Conservation (phyloP, 176 grass and related monocot genomes). For the Triticum dicoccoides region DNA sequence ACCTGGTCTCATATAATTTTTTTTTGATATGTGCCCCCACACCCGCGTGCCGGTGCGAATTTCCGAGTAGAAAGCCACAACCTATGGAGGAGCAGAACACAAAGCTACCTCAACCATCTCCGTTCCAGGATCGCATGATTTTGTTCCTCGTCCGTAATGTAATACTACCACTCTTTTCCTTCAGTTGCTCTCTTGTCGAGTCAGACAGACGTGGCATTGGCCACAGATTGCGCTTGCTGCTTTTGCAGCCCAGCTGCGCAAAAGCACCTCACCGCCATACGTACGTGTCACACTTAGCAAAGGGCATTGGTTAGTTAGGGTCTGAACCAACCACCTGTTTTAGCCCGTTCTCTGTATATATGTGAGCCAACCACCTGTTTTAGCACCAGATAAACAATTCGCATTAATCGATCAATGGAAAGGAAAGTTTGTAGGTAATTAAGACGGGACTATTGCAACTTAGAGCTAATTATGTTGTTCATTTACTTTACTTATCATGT, state of each 20-base stretch:
- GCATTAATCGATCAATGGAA: background rate
- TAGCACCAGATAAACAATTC: background rate
- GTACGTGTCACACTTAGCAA: conserved; percentile 22
- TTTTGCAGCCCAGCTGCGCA: conserved; percentile 19
- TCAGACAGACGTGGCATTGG: conserved; percentile 25
- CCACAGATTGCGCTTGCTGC: conserved; percentile 1
- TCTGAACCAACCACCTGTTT: conserved; percentile 6
- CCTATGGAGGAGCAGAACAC: background rate
- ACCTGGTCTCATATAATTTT: too few relatives aligned
- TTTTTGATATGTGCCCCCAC: too few relatives aligned
- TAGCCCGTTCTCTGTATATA: background rate
- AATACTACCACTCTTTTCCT: background rate
- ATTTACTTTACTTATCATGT: too few relatives aligned
- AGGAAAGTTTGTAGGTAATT: background rate
- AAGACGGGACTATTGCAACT: too few relatives aligned
- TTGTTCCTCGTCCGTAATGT: background rate
- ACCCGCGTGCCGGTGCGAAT: too few relatives aligned
- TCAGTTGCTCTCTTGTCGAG: conserved; percentile 9
- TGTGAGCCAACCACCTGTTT: background rate
- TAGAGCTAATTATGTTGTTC: too few relatives aligned
- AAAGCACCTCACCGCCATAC: conserved; percentile 5
- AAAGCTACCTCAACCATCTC: background rate
- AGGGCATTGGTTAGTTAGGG: conserved; percentile 26
- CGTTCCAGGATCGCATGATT: background rate
- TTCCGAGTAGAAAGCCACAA: background rate